Conservation (phyloP, 164 flowering plant species). For the grape (Vitis vinifera) region DNA sequence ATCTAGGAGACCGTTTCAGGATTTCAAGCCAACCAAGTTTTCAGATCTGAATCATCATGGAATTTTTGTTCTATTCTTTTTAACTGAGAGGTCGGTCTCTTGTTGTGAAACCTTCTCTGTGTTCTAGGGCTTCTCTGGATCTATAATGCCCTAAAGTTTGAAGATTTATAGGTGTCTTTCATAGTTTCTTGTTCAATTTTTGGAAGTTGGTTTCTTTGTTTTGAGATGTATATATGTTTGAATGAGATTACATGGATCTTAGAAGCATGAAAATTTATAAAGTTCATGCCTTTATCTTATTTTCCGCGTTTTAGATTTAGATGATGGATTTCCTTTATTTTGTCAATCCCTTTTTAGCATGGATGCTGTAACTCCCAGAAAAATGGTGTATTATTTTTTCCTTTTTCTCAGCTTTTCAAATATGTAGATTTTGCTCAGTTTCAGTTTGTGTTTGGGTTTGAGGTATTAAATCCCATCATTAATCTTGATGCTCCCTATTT, state of each 20-base stretch:
- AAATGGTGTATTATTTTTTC: neutral
- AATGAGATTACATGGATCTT: neutral
- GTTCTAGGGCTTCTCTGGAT: constrained; percentile 20
- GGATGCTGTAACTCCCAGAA: neutral
- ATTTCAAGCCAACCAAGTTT: constrained; percentile 28
- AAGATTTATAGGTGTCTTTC: constrained; percentile 3
- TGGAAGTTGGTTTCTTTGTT: neutral
- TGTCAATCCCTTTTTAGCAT: neutral
- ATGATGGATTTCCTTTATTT: too few species aligned
- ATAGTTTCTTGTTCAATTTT: neutral
- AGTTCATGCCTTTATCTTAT: neutral
- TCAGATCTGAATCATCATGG: constrained; percentile 34
- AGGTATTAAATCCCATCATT: neutral
- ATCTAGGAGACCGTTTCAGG: constrained; percentile 12
- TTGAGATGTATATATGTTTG: neutral
- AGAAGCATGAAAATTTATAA: neutral
- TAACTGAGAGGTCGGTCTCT: constrained; percentile 3
- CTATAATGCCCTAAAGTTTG: constrained; percentile 21
- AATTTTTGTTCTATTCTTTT: constrained; percentile 4
- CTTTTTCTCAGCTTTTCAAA: too few species aligned
- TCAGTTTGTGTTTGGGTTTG: neutral
- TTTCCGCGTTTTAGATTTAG: neutral
- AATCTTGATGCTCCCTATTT: neutral
- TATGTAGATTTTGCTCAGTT: too few species aligned
- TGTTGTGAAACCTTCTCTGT: neutral